Base-by-base conservation (phyloP, 139 green algal genomes). In the Volvox reticuliferus region DNA sequence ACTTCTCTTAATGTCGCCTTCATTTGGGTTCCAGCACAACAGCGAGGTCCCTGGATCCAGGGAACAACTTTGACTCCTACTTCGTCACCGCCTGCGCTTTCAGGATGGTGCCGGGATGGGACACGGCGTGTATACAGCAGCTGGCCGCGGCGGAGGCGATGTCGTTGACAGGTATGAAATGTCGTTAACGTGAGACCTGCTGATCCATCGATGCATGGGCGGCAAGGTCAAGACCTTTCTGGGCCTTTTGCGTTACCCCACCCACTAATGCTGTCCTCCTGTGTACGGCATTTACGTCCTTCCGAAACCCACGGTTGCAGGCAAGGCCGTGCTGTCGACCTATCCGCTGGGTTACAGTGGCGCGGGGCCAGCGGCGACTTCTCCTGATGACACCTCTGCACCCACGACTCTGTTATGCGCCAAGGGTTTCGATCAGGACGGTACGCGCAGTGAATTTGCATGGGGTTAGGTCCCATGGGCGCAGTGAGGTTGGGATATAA, bases 331-430 rank as follows among this genome's bases (percentile, higher is more conserved):
- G 32, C 91, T 98, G 37, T 97, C 95, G 62, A 95, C 94, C 61
- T 98, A 98, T 88, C 96, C 96, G 6, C 91, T 94, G 12, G 93
- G 79, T 61, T 97, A 97, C 73, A 71, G 93, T 33, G 95, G 95
- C 0, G 36, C 93, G 21, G 96, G 95, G 26, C 22, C 87, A n/a
- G 87, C 92, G 24, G 87, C 87, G 0, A 17, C 21, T 3, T 80
- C 95, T 30, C 92, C 94, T 6, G 55, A 90, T 2, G 89, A 91
- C 6, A 55, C 69, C 1, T 82, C 82, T n/a, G 82, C 86, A 37
- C 94, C 85, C 44, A 92, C 91, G 55, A 93, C 92, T 6, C 86
- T 97, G 79, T 91, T 98, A 86, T 97, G 95, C 86, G 96, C 93
- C 5, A 71, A 68, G 12, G 76, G 89, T 24, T 97, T 96, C 87